Conservation (phyloP, 2,329 filamentous ascomycete genomes). For the Penicillium sp. region DNA sequence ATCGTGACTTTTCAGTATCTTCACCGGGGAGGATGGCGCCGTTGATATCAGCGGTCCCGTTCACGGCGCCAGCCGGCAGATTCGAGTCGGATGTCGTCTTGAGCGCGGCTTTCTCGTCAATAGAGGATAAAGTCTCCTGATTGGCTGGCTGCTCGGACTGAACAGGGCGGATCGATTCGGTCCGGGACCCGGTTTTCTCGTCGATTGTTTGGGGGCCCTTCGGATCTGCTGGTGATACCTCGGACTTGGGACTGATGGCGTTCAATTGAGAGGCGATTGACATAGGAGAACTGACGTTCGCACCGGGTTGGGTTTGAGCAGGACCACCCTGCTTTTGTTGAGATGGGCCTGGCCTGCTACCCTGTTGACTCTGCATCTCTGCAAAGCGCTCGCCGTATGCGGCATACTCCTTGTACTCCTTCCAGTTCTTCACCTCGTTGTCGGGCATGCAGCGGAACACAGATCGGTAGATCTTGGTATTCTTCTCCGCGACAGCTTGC, state of each 20-base stretch:
- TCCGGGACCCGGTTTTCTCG: conserved; percentile 36
- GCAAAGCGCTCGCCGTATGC: conserved; percentile 75
- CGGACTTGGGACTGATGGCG: conserved; percentile 28
- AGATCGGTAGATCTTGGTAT: conserved; percentile 87
- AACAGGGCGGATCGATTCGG: conserved; percentile 37
- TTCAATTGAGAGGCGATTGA: conserved; percentile 27
- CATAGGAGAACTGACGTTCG: conserved; percentile 20
- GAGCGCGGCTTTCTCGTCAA: conserved; percentile 45
- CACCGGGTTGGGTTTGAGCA: conserved; percentile 38
- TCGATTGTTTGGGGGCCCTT: conserved; percentile 31
- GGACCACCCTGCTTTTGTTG: conserved; percentile 42
- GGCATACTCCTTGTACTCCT: conserved; percentile 81
- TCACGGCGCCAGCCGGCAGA: conserved; percentile 23
- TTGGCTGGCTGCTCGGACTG: conserved; percentile 28
- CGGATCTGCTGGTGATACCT: conserved; percentile 29
- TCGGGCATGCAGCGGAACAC: conserved; percentile 98
- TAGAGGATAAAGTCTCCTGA: conserved; percentile 32
- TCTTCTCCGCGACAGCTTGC: conserved; percentile 84
- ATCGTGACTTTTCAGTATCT: conserved; percentile 33
- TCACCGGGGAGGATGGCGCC: conserved; percentile 23
- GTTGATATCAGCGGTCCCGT: conserved; percentile 27
- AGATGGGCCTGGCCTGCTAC: conserved; percentile 48
- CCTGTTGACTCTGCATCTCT: conserved; percentile 57
- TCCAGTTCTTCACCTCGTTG: conserved; percentile 88
- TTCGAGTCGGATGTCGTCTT: conserved; percentile 29